Base-by-base conservation (phyloP, 306 rosid species). In the Citrullus colocynthis region DNA sequence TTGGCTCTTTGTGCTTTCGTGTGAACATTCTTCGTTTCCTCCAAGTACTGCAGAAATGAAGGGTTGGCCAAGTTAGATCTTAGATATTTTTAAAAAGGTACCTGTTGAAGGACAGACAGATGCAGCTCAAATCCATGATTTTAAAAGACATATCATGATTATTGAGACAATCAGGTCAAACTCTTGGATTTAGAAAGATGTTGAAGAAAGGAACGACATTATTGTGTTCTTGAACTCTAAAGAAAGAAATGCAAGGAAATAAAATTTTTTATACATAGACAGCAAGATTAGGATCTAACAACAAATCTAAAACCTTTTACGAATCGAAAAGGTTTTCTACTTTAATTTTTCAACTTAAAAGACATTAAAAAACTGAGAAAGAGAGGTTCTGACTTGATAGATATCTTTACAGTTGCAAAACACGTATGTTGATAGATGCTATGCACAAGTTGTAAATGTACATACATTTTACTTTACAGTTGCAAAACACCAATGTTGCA, bases 1-100 rank as follows among this genome's bases (percentile, higher is more conserved):
- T 75, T 83, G 2, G 87, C 90, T 78, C 88, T 90, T 61, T 77
- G 90, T 51, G 88, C 90, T 83, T 86, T 91, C 78, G 83, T 88
- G 59, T 83, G 93, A 78, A 24, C 84, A 59, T 81, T 85, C 70
- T 85, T 88, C 82, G 78, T 63, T 81, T 91, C 97, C 78, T 91
- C 94, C 14, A 71, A 74, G 79, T 88, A 79, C 96, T 90, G 90
- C 83, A 70, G 48, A 75, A 60, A 32, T 42, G 37, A 3, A 24
- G 34, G 15, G 16, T 7, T 60, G 17, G 12, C 61, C 15, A 13
- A 45, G 60, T 28, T 12, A 15, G 4, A 44, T 41, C 44, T 11
- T 11, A 61, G 6, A 77, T 15, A 3, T 34, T 36, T 45, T 9
- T 12, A 11, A 48, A 11, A 48, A 48, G 52, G 52, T 48, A 48